These are phyloP conservation scores for Tulasnella sp. DNA, from an alignment of 768 basidiomycete genomes.

Conservation along the genomic window DNA sequence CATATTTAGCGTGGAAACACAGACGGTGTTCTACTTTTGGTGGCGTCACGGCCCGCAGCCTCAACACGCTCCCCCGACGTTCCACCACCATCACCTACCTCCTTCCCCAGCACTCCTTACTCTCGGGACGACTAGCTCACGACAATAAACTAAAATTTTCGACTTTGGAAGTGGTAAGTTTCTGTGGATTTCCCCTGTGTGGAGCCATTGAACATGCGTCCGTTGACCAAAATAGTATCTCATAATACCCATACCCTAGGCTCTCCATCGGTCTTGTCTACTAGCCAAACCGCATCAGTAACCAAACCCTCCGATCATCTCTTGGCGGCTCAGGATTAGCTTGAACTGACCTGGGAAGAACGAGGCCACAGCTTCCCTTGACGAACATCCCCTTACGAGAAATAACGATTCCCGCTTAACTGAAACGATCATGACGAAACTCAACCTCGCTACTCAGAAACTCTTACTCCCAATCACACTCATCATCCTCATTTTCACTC, in stretches of 20 bases:
- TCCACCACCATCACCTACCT: neutral
- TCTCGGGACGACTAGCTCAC: constrained; percentile 1
- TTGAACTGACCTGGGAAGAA: neutral
- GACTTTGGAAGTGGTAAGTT: neutral
- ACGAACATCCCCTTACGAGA: neutral
- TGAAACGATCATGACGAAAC: neutral
- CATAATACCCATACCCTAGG: neutral
- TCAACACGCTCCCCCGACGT: constrained; percentile 2
- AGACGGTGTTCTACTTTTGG: neutral
- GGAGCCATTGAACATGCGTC: neutral
- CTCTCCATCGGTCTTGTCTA: neutral
- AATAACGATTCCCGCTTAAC: neutral
- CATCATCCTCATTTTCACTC: neutral
- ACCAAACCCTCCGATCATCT: neutral
- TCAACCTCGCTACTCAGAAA: neutral
- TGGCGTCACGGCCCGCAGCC: constrained; percentile 3
- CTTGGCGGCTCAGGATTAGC: neutral
- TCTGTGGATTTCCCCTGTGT: neutral
- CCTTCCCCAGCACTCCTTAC: neutral
- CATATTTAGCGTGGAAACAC: neutral
- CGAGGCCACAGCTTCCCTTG: neutral
- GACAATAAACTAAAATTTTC: neutral
- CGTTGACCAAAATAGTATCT: neutral
- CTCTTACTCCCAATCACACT: neutral
- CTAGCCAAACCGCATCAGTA: neutral